A percentile compares a stretch with the other conserved stretches of the same genome.
Conservation (phyloP, 306 rosid species). For the Prunus fruticosa region DNA sequence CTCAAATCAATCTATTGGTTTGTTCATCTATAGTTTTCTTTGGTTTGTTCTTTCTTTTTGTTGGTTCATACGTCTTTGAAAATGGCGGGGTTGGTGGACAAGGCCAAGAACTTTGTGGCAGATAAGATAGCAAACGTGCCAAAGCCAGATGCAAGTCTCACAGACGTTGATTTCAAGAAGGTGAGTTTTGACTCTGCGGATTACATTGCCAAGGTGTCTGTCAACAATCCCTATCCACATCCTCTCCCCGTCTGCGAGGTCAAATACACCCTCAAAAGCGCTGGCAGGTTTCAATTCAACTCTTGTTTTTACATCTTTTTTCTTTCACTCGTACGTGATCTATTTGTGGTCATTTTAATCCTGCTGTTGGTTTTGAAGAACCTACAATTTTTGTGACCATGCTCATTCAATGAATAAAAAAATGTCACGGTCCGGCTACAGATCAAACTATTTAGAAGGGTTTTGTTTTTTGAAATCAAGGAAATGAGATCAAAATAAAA, state of each 20-base stretch:
- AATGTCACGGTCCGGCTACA: too few relatives aligned
- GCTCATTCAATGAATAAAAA: too few relatives aligned
- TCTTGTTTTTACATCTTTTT: background rate
- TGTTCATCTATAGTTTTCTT: background rate
- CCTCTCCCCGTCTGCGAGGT: conserved; percentile 69
- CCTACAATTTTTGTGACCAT: too few relatives aligned
- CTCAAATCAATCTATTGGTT: background rate
- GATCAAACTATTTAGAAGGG: background rate
- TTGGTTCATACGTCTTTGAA: background rate
- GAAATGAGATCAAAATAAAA: background rate
- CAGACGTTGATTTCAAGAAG: conserved; percentile 56
- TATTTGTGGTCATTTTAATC: background rate
- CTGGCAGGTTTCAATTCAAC: conserved; percentile 30
- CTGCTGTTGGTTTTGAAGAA: background rate
- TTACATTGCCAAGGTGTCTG: conserved; percentile 58
- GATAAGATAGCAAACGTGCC: conserved; percentile 56
- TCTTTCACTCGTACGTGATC: too few relatives aligned
- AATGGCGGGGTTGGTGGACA: conserved; percentile 54
- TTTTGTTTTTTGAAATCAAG: background rate
- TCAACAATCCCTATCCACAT: conserved; percentile 58
- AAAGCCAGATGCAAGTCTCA: conserved; percentile 67
- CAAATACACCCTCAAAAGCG: conserved; percentile 73
- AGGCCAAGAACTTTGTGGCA: conserved; percentile 60
- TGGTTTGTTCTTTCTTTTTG: background rate
- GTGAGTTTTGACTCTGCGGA: conserved; percentile 46